Evolutionary conservation across 495 filamentous ascomycete genomes (phyloP), one percentile per base, ranked within the genome.

Genomic region (Xylaria scruposa): DNA sequence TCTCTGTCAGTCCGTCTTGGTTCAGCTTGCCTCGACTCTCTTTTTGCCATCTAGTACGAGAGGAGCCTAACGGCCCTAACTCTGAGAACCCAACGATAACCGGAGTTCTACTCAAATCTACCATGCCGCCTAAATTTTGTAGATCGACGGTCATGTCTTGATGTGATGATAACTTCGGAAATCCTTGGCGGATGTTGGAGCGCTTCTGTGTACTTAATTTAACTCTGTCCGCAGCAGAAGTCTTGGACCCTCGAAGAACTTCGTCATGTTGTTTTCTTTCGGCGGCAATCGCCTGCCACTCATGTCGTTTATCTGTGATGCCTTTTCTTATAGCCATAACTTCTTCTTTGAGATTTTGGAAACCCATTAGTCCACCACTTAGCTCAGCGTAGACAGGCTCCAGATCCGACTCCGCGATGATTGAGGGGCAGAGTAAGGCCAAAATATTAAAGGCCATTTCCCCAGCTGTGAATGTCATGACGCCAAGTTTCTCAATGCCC

Each of bases 381-480:
- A 96, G 87, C 82, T 96, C 93, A 44, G 93, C 93, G 78, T 88
- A 95, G 66, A 96, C 92, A 8, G 93, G 93, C 75, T 96, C 92
- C 15, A 88, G 79, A 78, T 96, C 93, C 81, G 93, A 95, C 53
- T 95, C 87, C 73, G 94, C 91, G 77, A 93, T 92, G 73, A 96
- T 91, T 15, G 90, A 85, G n/a, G 93, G 92, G 4, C 92, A 86
- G 91, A 96, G 94, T 64, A 96, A 88, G 68, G 92, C 92, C 47
- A 96, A 88, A 66, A 96, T 82, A 79, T 95, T 96, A 85, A 96
- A 94, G 9, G 93, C 93, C 93, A 96, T 96, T 80, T 96, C 93
- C 73, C 92, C 90, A 83, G 95, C 93, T 31, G 92, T 94, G 82
- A 96, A 96, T 0, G 93, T 96, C 69, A 93, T 90, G 19, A 95